Percentiles rank a stretch among this genome's conserved stretches.
Evolutionary conservation across 495 filamentous ascomycete species (phyloP).

Genomic region (Penicillium herquei): DNA sequence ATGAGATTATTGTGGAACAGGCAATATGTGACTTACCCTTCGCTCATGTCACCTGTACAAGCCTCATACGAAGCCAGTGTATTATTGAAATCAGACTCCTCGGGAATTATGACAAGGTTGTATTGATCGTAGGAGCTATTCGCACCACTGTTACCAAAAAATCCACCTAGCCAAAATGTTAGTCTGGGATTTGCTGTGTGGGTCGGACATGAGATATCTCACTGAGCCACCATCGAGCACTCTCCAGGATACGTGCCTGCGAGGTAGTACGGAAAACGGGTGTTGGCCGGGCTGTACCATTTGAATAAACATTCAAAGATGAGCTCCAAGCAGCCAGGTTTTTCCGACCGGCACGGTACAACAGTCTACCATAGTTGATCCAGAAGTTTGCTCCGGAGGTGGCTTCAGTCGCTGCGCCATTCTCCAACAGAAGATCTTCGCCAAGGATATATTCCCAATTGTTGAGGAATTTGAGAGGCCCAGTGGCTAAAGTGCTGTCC

Average conservation of each 20-base stretch:
- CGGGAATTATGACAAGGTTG: conserved; percentile 47
- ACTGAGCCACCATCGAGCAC: conserved; percentile 44
- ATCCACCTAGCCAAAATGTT: conserved; percentile 24
- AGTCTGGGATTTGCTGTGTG: neutral
- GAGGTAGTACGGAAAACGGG: conserved; percentile 50
- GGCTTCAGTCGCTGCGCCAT: conserved; percentile 52
- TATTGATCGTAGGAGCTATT: conserved; percentile 40
- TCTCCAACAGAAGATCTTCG: conserved; percentile 40
- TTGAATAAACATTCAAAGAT: conserved; percentile 39
- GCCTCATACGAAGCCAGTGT: conserved; percentile 46
- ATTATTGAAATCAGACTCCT: conserved; percentile 48
- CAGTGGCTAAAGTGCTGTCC: conserved; percentile 29
- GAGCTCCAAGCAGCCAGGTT: conserved; percentile 40
- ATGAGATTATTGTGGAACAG: neutral
- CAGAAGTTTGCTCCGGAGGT: conserved; percentile 49
- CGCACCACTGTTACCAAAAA: conserved; percentile 36
- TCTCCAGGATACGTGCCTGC: conserved; percentile 50
- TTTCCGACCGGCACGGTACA: conserved; percentile 46
- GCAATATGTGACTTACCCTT: neutral
- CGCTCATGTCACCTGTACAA: conserved; percentile 10
- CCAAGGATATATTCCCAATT: conserved; percentile 48
- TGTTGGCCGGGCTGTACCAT: conserved; percentile 44
- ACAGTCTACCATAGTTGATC: conserved; percentile 50
- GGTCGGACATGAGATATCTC: conserved; percentile 4
- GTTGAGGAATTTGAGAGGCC: conserved; percentile 50